Evolutionary conservation across 148 eudicot species (phyloP), one percentile per base, ranked within the genome.

Genomic region (Rhododendron griersonianum): DNA sequence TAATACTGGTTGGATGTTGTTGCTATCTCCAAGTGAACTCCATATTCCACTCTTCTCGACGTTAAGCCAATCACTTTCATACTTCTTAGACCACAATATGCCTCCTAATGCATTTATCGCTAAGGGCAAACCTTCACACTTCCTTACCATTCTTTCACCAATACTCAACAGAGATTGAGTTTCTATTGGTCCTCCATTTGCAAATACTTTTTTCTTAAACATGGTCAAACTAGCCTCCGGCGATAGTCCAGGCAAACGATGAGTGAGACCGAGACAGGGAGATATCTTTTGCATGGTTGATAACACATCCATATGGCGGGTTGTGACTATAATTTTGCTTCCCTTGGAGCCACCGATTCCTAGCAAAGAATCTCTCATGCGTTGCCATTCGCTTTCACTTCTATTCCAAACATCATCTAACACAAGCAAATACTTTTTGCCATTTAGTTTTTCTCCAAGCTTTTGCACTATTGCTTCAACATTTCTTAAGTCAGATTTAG

Each of bases 91-190:
- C 44, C 15, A 7, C 51, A 88, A 18, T 11, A 86, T 11, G 6
- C 81, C 75, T 14, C 86, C 86, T 2, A 88, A 35, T 3, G 75
- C 50, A 1, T 83, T 78, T 39, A 73, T 65, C 2, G 86, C 88
- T 59, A 88, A 55, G 11, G 90, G 87, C 33, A 88, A 16, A 1
- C 89, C 89, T 5, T n/a, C 35, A 41, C 88, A 88, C 71, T 75
- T 88, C 15, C 67, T 11, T 4, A 81, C 90, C 65, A 88, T 78
- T 11, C 9, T 39, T 79, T 11, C 80, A 1, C 86, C 81, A 23
- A 83, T 53, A 14, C 0, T 77, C 37, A 23, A 75, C 41, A 88
- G 19, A 7, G 79, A 30, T 4, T 5, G 35, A 1, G 39, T 57
- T 9, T 44, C 83, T 15, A 7, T 0, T 25, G 16, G 53, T 10